These are phyloP conservation scores for Polyrhizophydium stewartii DNA, from an alignment of 371 early-diverging fungal species.

Conservation along the genomic window DNA sequence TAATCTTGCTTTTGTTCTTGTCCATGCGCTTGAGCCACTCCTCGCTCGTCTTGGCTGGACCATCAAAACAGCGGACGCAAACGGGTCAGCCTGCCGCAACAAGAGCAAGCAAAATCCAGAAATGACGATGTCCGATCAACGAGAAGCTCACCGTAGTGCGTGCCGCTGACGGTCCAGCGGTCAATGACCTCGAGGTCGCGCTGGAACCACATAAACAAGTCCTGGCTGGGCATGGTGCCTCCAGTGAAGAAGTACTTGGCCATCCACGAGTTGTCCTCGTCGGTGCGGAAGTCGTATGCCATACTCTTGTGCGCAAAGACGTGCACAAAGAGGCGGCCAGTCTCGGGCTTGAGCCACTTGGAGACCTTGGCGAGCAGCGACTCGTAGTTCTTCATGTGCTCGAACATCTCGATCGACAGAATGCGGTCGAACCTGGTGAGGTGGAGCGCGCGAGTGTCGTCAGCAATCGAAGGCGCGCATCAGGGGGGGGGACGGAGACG, in stretches of 20 bases:
- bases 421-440: slow-evolving; percentile 52
- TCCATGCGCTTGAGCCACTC: slow-evolving; percentile 48
- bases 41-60: slow-evolving; percentile 29
- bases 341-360: slow-evolving; percentile 43
- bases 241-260: slow-evolving; percentile 59
- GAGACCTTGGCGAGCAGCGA: slow-evolving; percentile 43
- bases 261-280: slow-evolving; percentile 55
- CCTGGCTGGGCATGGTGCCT: slow-evolving; percentile 47
- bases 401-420: slow-evolving; percentile 59
- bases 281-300: slow-evolving; percentile 55
- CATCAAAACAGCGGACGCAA: neutral
- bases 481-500: neutral
- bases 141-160: slow-evolving; percentile 43
- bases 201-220: slow-evolving; percentile 54
- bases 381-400: slow-evolving; percentile 61
- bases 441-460: too few relatives aligned
- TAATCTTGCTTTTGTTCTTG: slow-evolving; percentile 22
- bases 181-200: slow-evolving; percentile 38
- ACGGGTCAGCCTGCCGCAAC: neutral
- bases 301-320: slow-evolving; percentile 45
- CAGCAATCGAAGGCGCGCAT: too few relatives aligned
- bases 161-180: slow-evolving; percentile 54
- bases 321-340: slow-evolving; percentile 51
- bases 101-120: neutral
- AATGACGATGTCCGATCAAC: neutral